A percentile compares a stretch with the other conserved stretches of the same genome.
Evolutionary conservation across 176 grass and related monocot species (phyloP).

Genomic region (Avena atlantica): DNA sequence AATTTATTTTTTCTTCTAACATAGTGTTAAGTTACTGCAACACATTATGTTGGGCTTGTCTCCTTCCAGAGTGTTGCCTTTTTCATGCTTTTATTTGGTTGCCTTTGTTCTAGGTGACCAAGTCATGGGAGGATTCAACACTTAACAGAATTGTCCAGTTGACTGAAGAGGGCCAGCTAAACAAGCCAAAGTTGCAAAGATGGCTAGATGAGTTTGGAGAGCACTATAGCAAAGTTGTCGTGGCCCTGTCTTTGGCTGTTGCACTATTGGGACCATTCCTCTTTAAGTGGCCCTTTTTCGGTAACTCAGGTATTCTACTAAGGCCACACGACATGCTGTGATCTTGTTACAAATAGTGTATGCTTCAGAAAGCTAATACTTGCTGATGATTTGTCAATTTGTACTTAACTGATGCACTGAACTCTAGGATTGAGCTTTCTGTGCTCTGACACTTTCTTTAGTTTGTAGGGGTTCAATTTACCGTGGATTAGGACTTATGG

Average conservation of each 20-base stretch:
- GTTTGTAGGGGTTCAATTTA: slow-evolving; percentile 97
- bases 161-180: slow-evolving; percentile 93
- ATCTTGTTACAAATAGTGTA: slow-evolving; percentile 19
- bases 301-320: slow-evolving; percentile 85
- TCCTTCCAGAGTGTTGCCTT: slow-evolving; percentile 20
- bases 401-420: slow-evolving; percentile 26
- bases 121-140: slow-evolving; percentile 97
- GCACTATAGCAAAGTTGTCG: slow-evolving; percentile 88
- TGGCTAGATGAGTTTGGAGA: slow-evolving; percentile 99
- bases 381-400: slow-evolving; percentile 16
- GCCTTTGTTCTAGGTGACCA: slow-evolving; percentile 74
- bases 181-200: slow-evolving; percentile 95
- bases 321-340: background rate
- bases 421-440: slow-evolving; percentile 27
- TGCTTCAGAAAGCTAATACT: background rate
- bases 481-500: slow-evolving; percentile 96
- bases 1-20: background rate
- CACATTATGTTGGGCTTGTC: slow-evolving; percentile 15
- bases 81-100: slow-evolving; percentile 46
- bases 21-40: background rate
- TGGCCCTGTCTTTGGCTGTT: slow-evolving; percentile 80
- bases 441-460: slow-evolving; percentile 62
- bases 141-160: slow-evolving; percentile 93
- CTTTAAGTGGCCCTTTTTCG: slow-evolving; percentile 97
- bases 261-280: slow-evolving; percentile 86